Conservation (phyloP, 441 rosid genomes). For the Pelargonium citronellum region DNA sequence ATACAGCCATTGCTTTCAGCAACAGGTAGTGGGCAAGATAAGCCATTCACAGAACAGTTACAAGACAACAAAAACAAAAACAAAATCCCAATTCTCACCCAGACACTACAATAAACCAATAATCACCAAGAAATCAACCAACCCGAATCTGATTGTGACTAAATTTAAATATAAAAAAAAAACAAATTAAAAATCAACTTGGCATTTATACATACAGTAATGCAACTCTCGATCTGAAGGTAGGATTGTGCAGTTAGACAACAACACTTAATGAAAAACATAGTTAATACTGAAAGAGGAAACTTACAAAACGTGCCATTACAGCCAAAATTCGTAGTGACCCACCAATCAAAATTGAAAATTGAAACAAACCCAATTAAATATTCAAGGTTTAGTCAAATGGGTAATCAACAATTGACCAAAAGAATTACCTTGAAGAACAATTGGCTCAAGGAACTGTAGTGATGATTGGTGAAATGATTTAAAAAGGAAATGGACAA, state of each 20-base stretch:
- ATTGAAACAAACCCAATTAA: conserved; percentile 18
- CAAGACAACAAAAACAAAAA: neutral
- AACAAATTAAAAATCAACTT: conserved; percentile 7
- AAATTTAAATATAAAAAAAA: neutral
- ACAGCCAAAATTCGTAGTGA: neutral
- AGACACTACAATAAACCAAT: neutral
- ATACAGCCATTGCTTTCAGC: conserved; percentile 28
- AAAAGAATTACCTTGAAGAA: neutral
- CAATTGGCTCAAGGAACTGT: neutral
- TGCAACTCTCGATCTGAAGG: conserved; percentile 14
- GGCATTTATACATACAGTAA: conserved; percentile 14
- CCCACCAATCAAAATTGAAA: conserved; percentile 22
- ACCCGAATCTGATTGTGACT: conserved; percentile 16
- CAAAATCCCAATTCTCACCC: neutral
- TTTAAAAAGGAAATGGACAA: neutral
- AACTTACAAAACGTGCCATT: neutral
- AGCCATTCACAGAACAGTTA: conserved; percentile 9
- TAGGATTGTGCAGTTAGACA: neutral
- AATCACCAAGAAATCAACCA: conserved; percentile 12
- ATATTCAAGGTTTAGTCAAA: conserved; percentile 34
- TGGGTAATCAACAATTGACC: conserved; percentile 18
- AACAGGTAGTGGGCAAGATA: conserved; percentile 16
- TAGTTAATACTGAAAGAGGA: neutral
- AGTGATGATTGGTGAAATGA: neutral
- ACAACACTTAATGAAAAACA: neutral